These are phyloP conservation scores for Taiozyma sp. DNA, from an alignment of 1,139 yeast genomes.

Conservation along the genomic window DNA sequence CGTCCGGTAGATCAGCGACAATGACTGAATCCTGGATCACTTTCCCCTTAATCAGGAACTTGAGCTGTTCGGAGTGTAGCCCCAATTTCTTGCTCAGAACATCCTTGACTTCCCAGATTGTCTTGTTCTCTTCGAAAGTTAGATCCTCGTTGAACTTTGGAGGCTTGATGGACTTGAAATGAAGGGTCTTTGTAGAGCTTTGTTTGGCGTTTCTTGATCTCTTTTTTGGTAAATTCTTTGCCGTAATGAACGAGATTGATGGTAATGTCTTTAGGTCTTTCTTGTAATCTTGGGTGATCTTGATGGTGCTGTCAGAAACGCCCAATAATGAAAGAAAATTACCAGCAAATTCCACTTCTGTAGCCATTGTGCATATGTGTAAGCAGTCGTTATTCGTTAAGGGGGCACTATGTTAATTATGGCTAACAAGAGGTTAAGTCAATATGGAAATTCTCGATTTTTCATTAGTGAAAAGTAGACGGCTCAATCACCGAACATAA, in stretches of 20 bases:
- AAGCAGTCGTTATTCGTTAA: neutral
- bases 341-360: constrained; percentile 15
- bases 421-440: neutral
- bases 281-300: constrained; percentile 8
- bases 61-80: constrained; percentile 20
- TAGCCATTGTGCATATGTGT: neutral
- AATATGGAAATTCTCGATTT: neutral
- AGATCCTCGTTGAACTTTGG: constrained; percentile 34
- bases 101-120: constrained; percentile 35
- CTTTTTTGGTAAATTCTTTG: neutral
- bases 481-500: neutral
- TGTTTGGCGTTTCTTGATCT: neutral
- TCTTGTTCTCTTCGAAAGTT: constrained; percentile 25
- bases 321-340: constrained; percentile 15
- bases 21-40: constrained; percentile 37
- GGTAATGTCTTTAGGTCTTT: constrained; percentile 17
- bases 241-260: neutral
- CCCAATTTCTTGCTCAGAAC: constrained; percentile 22
- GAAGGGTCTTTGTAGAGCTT: neutral
- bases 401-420: too few relatives aligned
- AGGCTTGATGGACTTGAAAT: constrained; percentile 38
- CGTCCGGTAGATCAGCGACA: constrained; percentile 10
- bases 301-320: constrained; percentile 6
- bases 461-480: neutral
- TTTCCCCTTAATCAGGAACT: constrained; percentile 41